Evolutionary conservation across 495 filamentous ascomycete species (phyloP).

Genomic region (Chaetomidium leptoderma): DNA sequence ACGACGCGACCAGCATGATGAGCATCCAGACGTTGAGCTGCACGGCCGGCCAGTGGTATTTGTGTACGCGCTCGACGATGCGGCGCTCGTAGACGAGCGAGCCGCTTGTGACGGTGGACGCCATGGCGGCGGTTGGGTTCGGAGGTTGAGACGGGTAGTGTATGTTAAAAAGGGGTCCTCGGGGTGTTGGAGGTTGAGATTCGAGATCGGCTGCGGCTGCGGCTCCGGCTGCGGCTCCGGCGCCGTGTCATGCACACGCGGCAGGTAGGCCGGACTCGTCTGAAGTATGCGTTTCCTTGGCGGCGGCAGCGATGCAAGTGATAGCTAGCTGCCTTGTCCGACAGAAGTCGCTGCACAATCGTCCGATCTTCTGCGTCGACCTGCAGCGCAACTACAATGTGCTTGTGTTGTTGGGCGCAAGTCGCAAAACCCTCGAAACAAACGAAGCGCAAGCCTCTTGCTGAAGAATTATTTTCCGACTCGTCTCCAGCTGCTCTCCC

Average conservation of each 20-base stretch:
- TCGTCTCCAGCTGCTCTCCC: neutral
- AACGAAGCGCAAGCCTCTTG: neutral
- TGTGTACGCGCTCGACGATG: constrained; percentile 49
- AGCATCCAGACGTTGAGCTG: constrained; percentile 92
- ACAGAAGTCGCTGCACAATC: neutral
- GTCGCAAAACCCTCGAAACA: neutral
- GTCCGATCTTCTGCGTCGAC: neutral
- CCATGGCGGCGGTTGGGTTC: constrained; percentile 31
- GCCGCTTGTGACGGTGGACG: constrained; percentile 38
- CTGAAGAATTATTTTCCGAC: constrained; percentile 3
- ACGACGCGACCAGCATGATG: constrained; percentile 72
- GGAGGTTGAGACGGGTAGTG: neutral
- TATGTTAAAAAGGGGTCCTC: neutral
- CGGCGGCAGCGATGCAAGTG: neutral
- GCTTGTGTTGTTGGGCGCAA: neutral
- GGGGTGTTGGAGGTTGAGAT: neutral
- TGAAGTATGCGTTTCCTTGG: neutral
- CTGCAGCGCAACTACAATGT: neutral
- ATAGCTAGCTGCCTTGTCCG: neutral
- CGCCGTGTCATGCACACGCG: neutral
- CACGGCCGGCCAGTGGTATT: constrained; percentile 90
- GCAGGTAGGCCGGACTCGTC: neutral
- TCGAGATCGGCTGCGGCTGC: neutral
- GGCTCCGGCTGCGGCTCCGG: constrained; percentile 4
- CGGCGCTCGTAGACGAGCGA: constrained; percentile 43